Evolutionary conservation across 768 basidiomycete genomes (phyloP).

Genomic region (Lactarius hatsudake): DNA sequence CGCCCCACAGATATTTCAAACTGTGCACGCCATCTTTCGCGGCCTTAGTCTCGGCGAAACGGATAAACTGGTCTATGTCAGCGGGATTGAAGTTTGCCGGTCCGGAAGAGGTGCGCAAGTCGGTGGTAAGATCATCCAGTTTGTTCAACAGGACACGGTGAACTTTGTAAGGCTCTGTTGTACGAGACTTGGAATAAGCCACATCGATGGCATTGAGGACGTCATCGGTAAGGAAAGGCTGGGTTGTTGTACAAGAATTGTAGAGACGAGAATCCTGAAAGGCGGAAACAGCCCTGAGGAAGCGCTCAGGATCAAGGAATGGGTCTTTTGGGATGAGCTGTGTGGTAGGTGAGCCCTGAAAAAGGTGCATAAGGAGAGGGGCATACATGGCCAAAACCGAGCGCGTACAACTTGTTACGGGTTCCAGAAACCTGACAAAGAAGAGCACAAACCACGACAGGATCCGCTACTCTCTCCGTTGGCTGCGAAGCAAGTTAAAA

Average conservation of each 20-base stretch:
- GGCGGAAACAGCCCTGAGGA: slow-evolving; percentile 47
- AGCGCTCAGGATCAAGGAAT: slow-evolving; percentile 64
- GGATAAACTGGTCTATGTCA: slow-evolving; percentile 54
- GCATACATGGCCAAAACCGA: slow-evolving; percentile 46
- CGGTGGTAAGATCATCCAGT: slow-evolving; percentile 50
- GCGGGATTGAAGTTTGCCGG: slow-evolving; percentile 32
- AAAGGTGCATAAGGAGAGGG: background rate
- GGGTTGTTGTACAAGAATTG: slow-evolving; percentile 9
- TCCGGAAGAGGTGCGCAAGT: slow-evolving; percentile 34
- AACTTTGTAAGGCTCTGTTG: slow-evolving; percentile 56
- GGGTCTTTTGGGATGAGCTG: slow-evolving; percentile 68
- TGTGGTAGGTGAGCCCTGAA: slow-evolving; percentile 1
- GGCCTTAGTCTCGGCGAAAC: slow-evolving; percentile 37
- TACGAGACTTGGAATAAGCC: slow-evolving; percentile 47
- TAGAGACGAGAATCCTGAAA: slow-evolving; percentile 30
- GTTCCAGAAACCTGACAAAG: slow-evolving; percentile 64
- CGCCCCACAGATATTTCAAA: slow-evolving; percentile 37
- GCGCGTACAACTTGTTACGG: slow-evolving; percentile 65
- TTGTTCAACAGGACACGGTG: slow-evolving; percentile 61
- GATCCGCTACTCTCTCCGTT: slow-evolving; percentile 72
- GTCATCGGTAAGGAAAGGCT: slow-evolving; percentile 41
- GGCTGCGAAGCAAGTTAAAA: slow-evolving; percentile 41
- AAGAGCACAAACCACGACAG: slow-evolving; percentile 64
- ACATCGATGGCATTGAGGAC: slow-evolving; percentile 46
- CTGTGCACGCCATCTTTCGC: slow-evolving; percentile 36